Evolutionary conservation across 2,329 filamentous ascomycete genomes (phyloP).

Genomic region (Pestalotiopsis fici): DNA sequence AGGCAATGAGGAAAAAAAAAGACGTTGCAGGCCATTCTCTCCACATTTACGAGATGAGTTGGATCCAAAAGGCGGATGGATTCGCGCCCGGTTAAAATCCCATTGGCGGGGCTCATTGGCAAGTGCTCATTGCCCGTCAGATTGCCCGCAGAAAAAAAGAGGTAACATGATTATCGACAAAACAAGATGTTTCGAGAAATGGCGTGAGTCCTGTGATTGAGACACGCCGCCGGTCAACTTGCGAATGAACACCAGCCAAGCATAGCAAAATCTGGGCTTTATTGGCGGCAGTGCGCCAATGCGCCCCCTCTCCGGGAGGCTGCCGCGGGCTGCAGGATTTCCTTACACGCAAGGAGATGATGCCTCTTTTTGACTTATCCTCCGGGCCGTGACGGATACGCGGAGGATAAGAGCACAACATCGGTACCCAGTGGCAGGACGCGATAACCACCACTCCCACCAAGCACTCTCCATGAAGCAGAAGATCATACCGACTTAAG

Average conservation of each 20-base stretch:
- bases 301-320: not conserved
- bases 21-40: not conserved
- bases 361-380: constrained; percentile 6
- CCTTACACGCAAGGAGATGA: constrained; percentile 10
- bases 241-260: not conserved
- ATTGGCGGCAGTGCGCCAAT: not conserved
- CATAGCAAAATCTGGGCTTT: not conserved
- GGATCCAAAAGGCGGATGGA: not conserved
- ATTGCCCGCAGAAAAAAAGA: not conserved
- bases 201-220: not conserved
- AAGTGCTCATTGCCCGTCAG: not conserved
- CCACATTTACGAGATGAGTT: not conserved
- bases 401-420: constrained; percentile 1
- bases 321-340: constrained; percentile 9
- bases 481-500: constrained; percentile 7
- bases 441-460: not conserved
- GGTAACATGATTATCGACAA: not conserved
- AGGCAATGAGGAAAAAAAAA: not conserved
- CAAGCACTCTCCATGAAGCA: constrained; percentile 2
- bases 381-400: not conserved
- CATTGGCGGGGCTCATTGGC: not conserved
- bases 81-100: not conserved
- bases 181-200: not conserved
- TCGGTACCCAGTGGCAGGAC: not conserved
- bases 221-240: not conserved